These are phyloP conservation scores for Salix udensis DNA, from an alignment of 345 rosid species.

Conservation along the genomic window DNA sequence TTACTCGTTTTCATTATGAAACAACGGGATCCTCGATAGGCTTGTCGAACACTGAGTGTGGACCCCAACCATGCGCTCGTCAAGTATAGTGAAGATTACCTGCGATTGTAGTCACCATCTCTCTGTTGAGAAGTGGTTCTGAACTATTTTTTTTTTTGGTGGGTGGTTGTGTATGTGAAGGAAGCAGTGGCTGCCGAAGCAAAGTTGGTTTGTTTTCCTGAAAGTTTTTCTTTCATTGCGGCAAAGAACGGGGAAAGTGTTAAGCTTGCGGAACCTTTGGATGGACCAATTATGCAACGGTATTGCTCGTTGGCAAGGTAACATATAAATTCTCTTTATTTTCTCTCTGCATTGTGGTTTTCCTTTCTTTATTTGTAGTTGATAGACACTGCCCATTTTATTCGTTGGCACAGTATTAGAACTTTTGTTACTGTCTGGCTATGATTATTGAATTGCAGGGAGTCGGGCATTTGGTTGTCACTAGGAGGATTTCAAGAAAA, in stretches of 20 bases:
- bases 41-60: no score
- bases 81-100: no score
- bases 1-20: no score
- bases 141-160: not conserved
- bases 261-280: slow-evolving; percentile 63
- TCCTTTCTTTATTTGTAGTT: not conserved
- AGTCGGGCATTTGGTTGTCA: slow-evolving; percentile 77
- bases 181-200: slow-evolving; percentile 85
- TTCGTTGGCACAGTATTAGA: not conserved
- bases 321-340: not conserved
- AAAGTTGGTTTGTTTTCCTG: slow-evolving; percentile 84
- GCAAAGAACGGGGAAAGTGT: slow-evolving; percentile 65
- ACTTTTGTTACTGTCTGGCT: not conserved
- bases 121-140: not conserved
- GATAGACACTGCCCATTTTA: not conserved
- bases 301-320: slow-evolving; percentile 90
- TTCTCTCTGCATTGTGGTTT: not conserved
- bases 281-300: slow-evolving; percentile 76
- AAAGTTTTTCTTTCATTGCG: slow-evolving; percentile 73
- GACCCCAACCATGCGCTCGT: not conserved
- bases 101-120: not conserved
- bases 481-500: slow-evolving; percentile 92
- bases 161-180: slow-evolving; percentile 31
- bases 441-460: slow-evolving; percentile 39
- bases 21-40: no score